Evolutionary conservation across 2,329 filamentous ascomycete species (phyloP).

Genomic region (Aulographum hederae): DNA sequence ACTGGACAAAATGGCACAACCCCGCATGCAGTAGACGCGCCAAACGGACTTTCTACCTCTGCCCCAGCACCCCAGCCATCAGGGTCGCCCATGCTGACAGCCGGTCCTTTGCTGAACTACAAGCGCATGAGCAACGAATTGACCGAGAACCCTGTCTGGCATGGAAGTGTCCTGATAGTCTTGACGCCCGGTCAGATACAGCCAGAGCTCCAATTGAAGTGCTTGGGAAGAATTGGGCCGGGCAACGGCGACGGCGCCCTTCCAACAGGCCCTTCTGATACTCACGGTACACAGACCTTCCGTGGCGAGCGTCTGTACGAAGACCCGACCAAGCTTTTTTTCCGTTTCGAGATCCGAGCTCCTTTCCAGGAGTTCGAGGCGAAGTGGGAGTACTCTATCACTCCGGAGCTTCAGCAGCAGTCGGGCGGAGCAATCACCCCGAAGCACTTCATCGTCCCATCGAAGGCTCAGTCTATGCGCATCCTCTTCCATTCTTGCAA

Average conservation of each 20-base stretch:
- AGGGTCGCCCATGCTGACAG: no score
- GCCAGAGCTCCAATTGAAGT: constrained; percentile 39
- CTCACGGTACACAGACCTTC: constrained; percentile 15
- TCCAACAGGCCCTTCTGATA: constrained; percentile 10
- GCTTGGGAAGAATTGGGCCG: constrained; percentile 27
- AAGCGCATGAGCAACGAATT: constrained; percentile 45
- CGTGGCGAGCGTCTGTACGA: constrained; percentile 39
- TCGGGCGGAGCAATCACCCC: constrained; percentile 16
- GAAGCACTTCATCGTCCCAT: constrained; percentile 35
- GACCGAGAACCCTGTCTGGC: constrained; percentile 39
- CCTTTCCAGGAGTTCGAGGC: constrained; percentile 56
- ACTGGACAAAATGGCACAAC: no score
- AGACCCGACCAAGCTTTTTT: constrained; percentile 39
- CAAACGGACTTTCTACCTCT: no score
- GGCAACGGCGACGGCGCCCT: constrained; percentile 11
- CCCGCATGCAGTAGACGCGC: no score
- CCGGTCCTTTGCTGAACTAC: constrained; percentile 64
- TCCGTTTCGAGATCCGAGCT: constrained; percentile 38
- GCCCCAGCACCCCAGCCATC: no score
- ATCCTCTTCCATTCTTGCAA: constrained; percentile 55
- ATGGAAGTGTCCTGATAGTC: constrained; percentile 74
- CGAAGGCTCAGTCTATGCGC: constrained; percentile 44
- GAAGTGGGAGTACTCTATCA: constrained; percentile 62
- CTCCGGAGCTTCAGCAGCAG: constrained; percentile 42
- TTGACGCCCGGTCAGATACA: constrained; percentile 50